phyloP scores from a whole-genome alignment of 148 eudicot genomes.

The Rhododendron henanense region DNA sequence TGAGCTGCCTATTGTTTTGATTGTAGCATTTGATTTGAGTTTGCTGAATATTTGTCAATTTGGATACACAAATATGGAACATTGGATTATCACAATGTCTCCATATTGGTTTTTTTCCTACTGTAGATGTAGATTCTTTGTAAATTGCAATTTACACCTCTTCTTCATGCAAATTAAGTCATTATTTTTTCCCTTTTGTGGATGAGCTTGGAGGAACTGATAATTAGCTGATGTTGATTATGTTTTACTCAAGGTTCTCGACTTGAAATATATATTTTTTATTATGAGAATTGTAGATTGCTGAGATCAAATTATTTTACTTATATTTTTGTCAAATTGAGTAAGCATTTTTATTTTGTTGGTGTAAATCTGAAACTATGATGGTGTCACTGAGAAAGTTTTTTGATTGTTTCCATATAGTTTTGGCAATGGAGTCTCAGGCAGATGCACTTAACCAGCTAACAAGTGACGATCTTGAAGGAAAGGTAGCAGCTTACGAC shows the following conservation, averaged over 20 bases:
- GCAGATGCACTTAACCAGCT: slow-evolving; percentile 87
- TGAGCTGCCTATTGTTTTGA: not conserved
- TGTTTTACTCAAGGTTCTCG: not conserved
- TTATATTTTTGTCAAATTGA: not conserved
- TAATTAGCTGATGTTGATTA: not conserved
- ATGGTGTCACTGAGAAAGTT: slow-evolving; percentile 1
- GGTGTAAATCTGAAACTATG: not conserved
- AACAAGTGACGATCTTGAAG: slow-evolving; percentile 83
- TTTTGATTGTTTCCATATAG: slow-evolving; percentile 29
- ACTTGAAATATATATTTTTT: not conserved
- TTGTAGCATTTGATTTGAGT: not conserved
- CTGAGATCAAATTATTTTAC: not conserved
- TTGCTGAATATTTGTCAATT: not conserved
- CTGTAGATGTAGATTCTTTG: not conserved
- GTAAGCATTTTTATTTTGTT: not conserved
- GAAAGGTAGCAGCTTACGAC: slow-evolving; percentile 54
- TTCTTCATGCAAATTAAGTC: not conserved
- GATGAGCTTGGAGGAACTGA: not conserved
- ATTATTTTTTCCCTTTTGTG: not conserved
- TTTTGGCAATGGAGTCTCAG: slow-evolving; percentile 91
- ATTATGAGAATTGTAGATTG: not conserved
- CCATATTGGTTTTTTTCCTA: not conserved
- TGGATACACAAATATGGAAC: not conserved
- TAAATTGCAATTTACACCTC: not conserved
- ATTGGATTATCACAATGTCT: not conserved